phyloP scores from a whole-genome alignment of 805 yeast species.

The Phaffomyces opuntiae region DNA sequence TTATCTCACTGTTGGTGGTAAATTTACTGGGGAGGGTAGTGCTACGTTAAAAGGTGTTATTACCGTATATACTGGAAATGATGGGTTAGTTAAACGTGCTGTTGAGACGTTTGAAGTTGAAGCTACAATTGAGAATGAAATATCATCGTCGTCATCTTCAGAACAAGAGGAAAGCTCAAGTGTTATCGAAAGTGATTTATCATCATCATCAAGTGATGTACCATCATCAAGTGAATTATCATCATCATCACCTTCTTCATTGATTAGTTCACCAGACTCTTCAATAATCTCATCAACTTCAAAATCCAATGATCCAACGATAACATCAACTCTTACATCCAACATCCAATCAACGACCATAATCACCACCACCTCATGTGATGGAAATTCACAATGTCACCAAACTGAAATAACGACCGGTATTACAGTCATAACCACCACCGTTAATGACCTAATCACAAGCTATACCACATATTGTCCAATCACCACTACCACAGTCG shows the following conservation, averaged over 20 bases:
- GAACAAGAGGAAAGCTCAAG: too few species aligned
- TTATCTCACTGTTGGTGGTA: neutral
- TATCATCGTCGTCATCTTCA: neutral
- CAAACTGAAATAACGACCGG: neutral
- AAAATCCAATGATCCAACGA: neutral
- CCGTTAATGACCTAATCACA: neutral
- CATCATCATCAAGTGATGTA: too few species aligned
- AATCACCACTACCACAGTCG: neutral
- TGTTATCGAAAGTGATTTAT: too few species aligned
- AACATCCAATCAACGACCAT: neutral
- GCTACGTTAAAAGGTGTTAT: neutral
- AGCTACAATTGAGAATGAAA: neutral
- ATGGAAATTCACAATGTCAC: neutral
- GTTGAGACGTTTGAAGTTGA: neutral
- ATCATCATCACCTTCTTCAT: neutral
- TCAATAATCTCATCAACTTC: neutral
- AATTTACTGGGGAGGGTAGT: neutral
- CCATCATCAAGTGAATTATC: neutral
- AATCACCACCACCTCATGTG: neutral
- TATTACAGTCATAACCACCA: neutral
- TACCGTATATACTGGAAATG: neutral
- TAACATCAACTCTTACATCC: neutral
- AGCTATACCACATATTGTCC: conserved; percentile 6
- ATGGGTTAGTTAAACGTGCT: neutral
- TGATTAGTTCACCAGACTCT: too few species aligned